These are phyloP conservation scores for Fusarium armeniacum DNA, from an alignment of 2,329 filamentous ascomycete species.

Conservation along the genomic window DNA sequence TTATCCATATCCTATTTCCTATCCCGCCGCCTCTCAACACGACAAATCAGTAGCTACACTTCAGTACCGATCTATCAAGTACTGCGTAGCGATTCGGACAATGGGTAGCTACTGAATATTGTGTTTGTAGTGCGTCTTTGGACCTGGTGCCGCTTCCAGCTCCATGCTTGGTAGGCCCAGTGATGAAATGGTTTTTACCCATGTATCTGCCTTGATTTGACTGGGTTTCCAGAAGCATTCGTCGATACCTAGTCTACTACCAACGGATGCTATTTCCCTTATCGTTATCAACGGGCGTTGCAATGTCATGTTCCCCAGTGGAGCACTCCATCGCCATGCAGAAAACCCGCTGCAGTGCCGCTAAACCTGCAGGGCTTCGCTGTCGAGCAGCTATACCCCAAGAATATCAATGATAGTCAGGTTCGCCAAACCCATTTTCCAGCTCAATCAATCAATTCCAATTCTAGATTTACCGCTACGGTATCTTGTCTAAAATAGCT, in stretches of 20 bases:
- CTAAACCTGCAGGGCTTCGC: slow-evolving; percentile 13
- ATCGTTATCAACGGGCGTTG: slow-evolving; percentile 36
- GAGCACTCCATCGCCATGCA: slow-evolving; percentile 21
- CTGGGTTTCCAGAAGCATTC: background rate
- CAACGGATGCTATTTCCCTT: slow-evolving; percentile 28
- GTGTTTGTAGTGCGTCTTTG: no score
- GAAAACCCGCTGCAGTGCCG: slow-evolving; percentile 19
- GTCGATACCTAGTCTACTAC: background rate
- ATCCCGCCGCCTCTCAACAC: slow-evolving; percentile 16
- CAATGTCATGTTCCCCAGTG: slow-evolving; percentile 5
- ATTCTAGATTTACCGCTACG: no score
- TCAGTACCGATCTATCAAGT: slow-evolving; percentile 24
- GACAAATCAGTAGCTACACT: background rate
- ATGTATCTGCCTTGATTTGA: background rate
- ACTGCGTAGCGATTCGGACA: background rate
- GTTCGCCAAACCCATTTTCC: background rate
- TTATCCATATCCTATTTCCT: background rate
- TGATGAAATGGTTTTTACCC: background rate
- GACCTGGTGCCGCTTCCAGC: no score
- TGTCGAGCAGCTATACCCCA: background rate
- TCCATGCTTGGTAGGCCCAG: background rate
- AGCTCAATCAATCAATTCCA: no score
- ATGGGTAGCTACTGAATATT: background rate
- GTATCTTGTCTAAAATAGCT: no score
- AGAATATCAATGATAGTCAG: background rate